Evolutionary conservation across 1,139 yeast genomes (phyloP), one percentile per base, ranked within the genome.

Genomic region (Debaryomyces singareniensis): DNA sequence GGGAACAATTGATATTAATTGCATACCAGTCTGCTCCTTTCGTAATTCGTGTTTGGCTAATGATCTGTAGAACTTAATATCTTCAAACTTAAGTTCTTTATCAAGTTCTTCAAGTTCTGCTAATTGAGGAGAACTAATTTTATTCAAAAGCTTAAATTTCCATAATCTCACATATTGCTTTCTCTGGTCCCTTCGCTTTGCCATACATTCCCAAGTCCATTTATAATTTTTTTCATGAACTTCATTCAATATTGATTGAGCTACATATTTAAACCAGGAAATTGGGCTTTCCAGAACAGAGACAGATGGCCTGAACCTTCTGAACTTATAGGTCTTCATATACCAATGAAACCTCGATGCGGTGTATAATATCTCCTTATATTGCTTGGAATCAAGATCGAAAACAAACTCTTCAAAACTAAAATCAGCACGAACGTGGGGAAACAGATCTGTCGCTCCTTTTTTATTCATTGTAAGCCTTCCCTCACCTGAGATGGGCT

Each of bases 401-500:
- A 93, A 61, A 11, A 94, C 86, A 43, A 93, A 79, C 47, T 91
- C 95, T 35, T 89, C 89, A 51, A 89, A 93, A 37, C 79, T 72
- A 29, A 91, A 59, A 37, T 85, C 84, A 0, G 91, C 74, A 29
- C 75, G 73, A 13, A 86, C 68, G 49, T 84, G 93, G 2, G 98
- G 96, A 16, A 60, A 56, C 0, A 60, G 45, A 28, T 75, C 80
- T 0, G 87, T 76, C 1, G 93, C 67, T 2, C 93, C 93, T 5
- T 67, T 54, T 49, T 93, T 93, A 55, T 85, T 84, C 20, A 91
- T 61, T 1, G 91, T 79, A 25, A 93, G 57, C 45, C 80, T 80
- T 21, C 98, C 98, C 26, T 68, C 63, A 20, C 98, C 98, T 5
- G 87, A 76, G 1, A 93, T 95, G 0, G 99, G 99, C 34, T 80